Base-by-base conservation (phyloP, 345 rosid genomes). In the Hibiscus trionum region DNA sequence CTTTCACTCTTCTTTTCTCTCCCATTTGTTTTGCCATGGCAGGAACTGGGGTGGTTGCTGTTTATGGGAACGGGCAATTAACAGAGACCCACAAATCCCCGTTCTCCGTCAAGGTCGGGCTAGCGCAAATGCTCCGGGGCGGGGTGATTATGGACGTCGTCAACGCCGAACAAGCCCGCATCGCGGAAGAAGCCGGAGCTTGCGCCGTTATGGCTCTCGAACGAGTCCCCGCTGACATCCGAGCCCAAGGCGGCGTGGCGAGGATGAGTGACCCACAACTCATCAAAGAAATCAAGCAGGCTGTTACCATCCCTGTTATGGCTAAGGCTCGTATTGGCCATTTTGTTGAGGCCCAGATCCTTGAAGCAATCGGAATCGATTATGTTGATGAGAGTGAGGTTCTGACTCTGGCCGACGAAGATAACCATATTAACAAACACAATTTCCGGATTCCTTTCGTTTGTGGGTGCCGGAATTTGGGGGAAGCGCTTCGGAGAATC, bases 61-160 rank as follows among this genome's bases (percentile, higher is more conserved):
- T 89, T 12, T 82, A 88, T 78, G 88, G 90, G 1, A 83, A 87
- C 39, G 84, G 88, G 29, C 79, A 88, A 27, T 81, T 89, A 29
- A 83, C 90, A 17, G 95, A 89, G 77, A 77, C 91, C 1, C 87
- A 86, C 78, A 87, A 88, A 71, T 86, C 87, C 56, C 84, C 96
- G 3, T 86, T 90, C 86, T 88, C 96, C 65, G 91, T 86, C 2
- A 90, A 90, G 81, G 97, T 91, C 1, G 96, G 96, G 15, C 74
- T 90, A 12, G 96, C 93, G 44, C 93, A 90, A 86, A 90, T 90
- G 93, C 93, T 90, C 76, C 96, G 96, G 0, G 93, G 93, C 6
- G 96, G 96, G 15, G 93, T 88, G 7, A 88, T 90, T 71, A 88
- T 90, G 93, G 93, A 88, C 73, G 96, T 90, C n/a, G 89, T 88